phyloP scores from a whole-genome alignment of 2,329 filamentous ascomycete genomes.

The Fusarium fujikuroi region DNA sequence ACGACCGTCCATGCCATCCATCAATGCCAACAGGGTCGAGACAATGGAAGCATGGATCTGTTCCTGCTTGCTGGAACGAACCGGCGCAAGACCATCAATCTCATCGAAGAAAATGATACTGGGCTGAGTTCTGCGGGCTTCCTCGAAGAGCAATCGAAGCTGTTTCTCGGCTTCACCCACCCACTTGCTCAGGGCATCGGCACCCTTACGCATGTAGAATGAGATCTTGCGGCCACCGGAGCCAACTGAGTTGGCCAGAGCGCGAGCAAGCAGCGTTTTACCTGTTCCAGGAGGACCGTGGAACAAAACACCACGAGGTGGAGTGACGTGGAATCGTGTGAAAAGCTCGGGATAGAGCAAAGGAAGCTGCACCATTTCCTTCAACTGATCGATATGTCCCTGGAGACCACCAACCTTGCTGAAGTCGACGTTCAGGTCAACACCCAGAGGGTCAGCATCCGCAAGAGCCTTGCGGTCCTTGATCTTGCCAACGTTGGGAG shows the following conservation, averaged over 20 bases:
- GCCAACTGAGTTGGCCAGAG: slow-evolving; percentile 89
- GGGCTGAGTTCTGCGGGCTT: slow-evolving; percentile 93
- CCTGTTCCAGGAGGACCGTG: slow-evolving; percentile 97
- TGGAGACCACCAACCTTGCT: slow-evolving; percentile 93
- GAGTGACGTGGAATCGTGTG: slow-evolving; percentile 88
- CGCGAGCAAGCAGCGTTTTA: slow-evolving; percentile 95
- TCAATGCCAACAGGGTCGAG: slow-evolving; percentile 89
- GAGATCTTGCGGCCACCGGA: slow-evolving; percentile 93
- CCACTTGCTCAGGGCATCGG: slow-evolving; percentile 98
- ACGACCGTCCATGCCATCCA: slow-evolving; percentile 98
- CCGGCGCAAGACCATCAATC: slow-evolving; percentile 95
- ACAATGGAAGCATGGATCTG: slow-evolving; percentile 99
- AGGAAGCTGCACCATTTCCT: slow-evolving; percentile 97
- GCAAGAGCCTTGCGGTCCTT: slow-evolving; percentile 93
- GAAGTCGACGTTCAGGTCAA: slow-evolving; percentile 92
- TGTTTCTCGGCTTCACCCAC: slow-evolving; percentile 98
- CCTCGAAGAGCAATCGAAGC: slow-evolving; percentile 91
- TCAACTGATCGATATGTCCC: slow-evolving; percentile 94
- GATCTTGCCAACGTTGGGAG: slow-evolving; percentile 90
- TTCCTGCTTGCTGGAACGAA: slow-evolving; percentile 97
- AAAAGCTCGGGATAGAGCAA: slow-evolving; percentile 96
- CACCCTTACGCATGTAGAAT: slow-evolving; percentile 99
- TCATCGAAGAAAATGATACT: slow-evolving; percentile 99
- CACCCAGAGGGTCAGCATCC: slow-evolving; percentile 92
- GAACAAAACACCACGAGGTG: slow-evolving; percentile 93